phyloP scores from a whole-genome alignment of 2,329 filamentous ascomycete genomes.

The Akanthomyces uredinophilus region DNA sequence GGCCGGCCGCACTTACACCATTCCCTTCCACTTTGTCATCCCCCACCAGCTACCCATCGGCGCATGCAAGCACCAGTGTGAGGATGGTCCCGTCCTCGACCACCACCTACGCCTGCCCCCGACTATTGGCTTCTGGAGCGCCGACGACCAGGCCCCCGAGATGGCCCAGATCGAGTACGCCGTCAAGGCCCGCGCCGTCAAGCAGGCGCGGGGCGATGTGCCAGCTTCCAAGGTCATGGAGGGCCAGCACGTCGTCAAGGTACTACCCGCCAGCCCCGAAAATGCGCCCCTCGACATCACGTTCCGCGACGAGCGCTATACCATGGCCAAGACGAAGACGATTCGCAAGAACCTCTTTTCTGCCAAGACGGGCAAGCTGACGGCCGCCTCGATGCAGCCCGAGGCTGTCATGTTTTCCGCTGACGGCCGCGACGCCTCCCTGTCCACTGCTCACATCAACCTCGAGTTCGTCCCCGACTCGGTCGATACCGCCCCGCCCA shows the following conservation, averaged over 20 bases:
- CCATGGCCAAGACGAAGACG: slow-evolving; percentile 45
- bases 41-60: slow-evolving; percentile 53
- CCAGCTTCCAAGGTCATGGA: slow-evolving; percentile 34
- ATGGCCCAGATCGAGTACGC: slow-evolving; percentile 51
- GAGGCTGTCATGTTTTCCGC: slow-evolving; percentile 44
- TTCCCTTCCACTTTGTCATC: slow-evolving; percentile 57
- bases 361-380: slow-evolving; percentile 45
- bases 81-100: slow-evolving; percentile 41
- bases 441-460: slow-evolving; percentile 39
- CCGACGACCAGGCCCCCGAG: slow-evolving; percentile 49
- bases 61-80: slow-evolving; percentile 48
- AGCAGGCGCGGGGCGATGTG: slow-evolving; percentile 19
- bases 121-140: slow-evolving; percentile 47
- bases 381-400: slow-evolving; percentile 41
- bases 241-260: slow-evolving; percentile 40
- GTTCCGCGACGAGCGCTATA: slow-evolving; percentile 44
- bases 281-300: slow-evolving; percentile 48
- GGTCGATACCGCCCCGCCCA: slow-evolving; percentile 40
- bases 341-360: slow-evolving; percentile 50
- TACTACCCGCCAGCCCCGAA: slow-evolving; percentile 47
- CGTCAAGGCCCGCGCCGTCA: slow-evolving; percentile 42
- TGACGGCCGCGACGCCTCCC: slow-evolving; percentile 40
- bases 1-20: slow-evolving; percentile 41
- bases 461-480: slow-evolving; percentile 44
- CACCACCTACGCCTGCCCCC: slow-evolving; percentile 51